Evolutionary conservation across 2,329 filamentous ascomycete species (phyloP).

Genomic region (Colletotrichum lini): DNA sequence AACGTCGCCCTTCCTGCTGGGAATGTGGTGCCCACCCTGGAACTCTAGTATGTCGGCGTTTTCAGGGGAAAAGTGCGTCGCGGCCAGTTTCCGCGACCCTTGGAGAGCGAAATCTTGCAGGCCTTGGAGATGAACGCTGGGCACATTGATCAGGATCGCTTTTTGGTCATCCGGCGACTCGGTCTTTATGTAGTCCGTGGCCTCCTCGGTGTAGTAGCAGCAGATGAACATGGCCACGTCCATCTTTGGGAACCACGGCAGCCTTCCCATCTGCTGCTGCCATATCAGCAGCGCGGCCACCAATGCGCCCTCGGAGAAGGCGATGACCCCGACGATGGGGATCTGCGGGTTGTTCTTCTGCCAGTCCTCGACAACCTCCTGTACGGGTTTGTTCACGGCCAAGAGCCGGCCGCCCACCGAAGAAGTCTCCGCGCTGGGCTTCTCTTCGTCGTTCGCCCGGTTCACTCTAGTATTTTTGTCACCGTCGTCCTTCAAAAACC

Average conservation of each 20-base stretch:
- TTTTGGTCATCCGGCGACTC: background rate
- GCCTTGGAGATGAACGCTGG: slow-evolving; percentile 1
- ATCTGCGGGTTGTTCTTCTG: background rate
- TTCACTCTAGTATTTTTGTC: too few species aligned
- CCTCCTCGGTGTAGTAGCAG: background rate
- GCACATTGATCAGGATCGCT: background rate
- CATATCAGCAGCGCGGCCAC: background rate
- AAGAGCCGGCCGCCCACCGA: background rate
- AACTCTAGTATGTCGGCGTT: slow-evolving; percentile 3
- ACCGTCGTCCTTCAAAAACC: background rate
- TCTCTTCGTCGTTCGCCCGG: background rate
- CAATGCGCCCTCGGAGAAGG: slow-evolving; percentile 13
- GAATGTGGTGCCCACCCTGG: background rate
- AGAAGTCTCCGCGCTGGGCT: too few species aligned
- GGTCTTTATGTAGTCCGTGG: background rate
- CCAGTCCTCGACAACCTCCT: background rate
- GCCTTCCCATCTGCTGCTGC: slow-evolving; percentile 4
- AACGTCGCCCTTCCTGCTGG: background rate
- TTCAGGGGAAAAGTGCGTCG: background rate
- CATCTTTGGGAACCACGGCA: background rate
- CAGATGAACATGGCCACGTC: background rate
- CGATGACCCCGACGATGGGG: background rate
- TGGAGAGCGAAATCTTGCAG: background rate
- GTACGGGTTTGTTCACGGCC: background rate
- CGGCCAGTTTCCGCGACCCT: background rate